Conservation (phyloP, 257 asterid species). For the Gynochthodes officinalis region DNA sequence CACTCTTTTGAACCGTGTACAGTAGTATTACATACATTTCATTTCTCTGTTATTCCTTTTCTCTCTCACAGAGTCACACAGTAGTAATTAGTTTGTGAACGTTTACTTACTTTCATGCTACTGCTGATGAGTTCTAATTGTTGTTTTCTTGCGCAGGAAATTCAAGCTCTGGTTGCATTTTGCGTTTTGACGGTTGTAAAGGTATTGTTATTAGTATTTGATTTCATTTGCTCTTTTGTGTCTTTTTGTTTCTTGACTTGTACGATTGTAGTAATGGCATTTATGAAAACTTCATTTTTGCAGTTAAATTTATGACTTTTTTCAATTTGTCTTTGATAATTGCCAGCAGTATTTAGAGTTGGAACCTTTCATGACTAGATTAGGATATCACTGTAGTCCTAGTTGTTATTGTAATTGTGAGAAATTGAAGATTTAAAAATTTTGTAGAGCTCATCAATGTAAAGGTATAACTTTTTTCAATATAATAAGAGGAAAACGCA, state of each 20-base stretch:
- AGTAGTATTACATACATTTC: slow-evolving; percentile 29
- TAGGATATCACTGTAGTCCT: not conserved
- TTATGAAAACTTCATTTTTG: slow-evolving; percentile 4
- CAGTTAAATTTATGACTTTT: no score
- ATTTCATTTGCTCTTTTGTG: not conserved
- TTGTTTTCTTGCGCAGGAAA: slow-evolving; percentile 49
- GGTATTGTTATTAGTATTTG: slow-evolving; percentile 35
- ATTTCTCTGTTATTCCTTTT: not conserved
- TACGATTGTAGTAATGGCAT: not conserved
- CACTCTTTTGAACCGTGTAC: slow-evolving; percentile 71
- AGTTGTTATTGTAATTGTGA: not conserved
- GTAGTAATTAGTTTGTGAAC: not conserved
- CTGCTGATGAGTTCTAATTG: not conserved
- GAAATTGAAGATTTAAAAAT: not conserved
- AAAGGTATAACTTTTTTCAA: not conserved
- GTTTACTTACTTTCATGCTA: not conserved
- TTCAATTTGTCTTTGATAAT: no score
- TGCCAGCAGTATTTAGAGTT: not conserved
- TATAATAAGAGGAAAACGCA: not conserved
- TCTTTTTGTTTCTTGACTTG: not conserved
- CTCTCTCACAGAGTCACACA: not conserved
- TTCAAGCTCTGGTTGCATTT: slow-evolving; percentile 73
- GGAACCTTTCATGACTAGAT: not conserved
- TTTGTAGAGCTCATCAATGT: not conserved
- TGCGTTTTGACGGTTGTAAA: slow-evolving; percentile 58